Evolutionary conservation across 1,139 yeast species (phyloP), one percentile per base, ranked within the genome.

Genomic region (Kazachstania sp.): DNA sequence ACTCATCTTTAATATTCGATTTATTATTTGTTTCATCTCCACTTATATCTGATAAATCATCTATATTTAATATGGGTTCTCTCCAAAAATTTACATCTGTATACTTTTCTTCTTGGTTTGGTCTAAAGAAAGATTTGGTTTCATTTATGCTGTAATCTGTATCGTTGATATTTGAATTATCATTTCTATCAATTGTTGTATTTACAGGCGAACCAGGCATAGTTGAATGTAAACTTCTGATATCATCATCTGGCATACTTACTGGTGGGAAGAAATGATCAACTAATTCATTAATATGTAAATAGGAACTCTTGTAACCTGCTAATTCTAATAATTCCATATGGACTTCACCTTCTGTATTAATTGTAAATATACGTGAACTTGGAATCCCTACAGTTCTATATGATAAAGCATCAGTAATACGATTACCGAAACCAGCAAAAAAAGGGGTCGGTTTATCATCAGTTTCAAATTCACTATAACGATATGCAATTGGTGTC

Each of bases 181-280:
- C 51, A 12, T 45, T 29, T 41, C 49, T 16, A 41, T 52, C 55
- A 3, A 49, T 18, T 6, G 53, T 46, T 6, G 52, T 51, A 43
- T 53, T 56, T 13, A 50, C 50, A 5, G 67, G 67, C 1, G 67
- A 63, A 2, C 67, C 66, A 3, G 66, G 65, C 9, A 58, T 52
- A 30, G 55, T 52, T 1, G 65, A 59, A 16, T 51, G 50, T 9
- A 57, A 41, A 45, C 63, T 61, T 45, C 59, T 56, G 32, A 53
- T 46, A 30, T 62, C 63, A 36, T 60, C 65, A 29, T 70, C 69
- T 19, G 66, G 64, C 7, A 71, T 67, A 39, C 67, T 71, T 28
- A 83, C 84, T 0, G 97, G 95, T 13, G 99, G 99, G 74, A 94
- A 94, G 64, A 90, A 90, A 65, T 92, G 97, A 66, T 94, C 99